These are phyloP conservation scores for Fusarium tanahbumbuense DNA, from an alignment of 2,329 filamentous ascomycete species.

Conservation along the genomic window DNA sequence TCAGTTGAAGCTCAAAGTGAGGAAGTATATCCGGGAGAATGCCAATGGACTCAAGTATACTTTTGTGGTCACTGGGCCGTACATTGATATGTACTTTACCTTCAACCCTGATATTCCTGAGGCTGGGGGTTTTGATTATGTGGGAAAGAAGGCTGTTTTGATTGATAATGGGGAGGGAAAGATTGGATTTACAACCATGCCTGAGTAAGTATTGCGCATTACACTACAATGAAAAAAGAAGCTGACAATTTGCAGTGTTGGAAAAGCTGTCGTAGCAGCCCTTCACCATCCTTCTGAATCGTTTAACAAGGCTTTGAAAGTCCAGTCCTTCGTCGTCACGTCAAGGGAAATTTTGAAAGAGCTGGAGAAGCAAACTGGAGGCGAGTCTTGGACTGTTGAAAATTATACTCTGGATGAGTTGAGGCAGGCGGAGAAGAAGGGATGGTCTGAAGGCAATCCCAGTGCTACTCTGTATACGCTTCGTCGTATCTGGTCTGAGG, in stretches of 20 bases:
- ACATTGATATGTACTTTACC: conserved; percentile 70
- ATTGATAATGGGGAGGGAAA: conserved; percentile 70
- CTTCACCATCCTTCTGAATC: conserved; percentile 67
- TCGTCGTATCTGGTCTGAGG: conserved; percentile 77
- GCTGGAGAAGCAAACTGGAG: conserved; percentile 73
- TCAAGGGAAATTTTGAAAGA: conserved; percentile 72
- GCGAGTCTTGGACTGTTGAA: conserved; percentile 56
- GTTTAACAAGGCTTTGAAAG: conserved; percentile 68
- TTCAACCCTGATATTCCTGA: conserved; percentile 47
- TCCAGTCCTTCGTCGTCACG: conserved; percentile 78
- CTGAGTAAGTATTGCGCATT: conserved; percentile 65
- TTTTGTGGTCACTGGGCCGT: conserved; percentile 77
- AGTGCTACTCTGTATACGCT: conserved; percentile 69
- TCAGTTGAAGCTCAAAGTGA: conserved; percentile 76
- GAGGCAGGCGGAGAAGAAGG: conserved; percentile 66
- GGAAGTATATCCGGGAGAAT: conserved; percentile 67
- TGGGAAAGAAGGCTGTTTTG: conserved; percentile 67
- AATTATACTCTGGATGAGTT: conserved; percentile 61
- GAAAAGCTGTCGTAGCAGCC: conserved; percentile 72
- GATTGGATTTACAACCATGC: conserved; percentile 77
- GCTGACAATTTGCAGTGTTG: conserved; percentile 62
- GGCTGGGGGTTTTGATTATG: conserved; percentile 69
- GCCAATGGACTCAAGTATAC: conserved; percentile 68
- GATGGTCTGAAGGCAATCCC: conserved; percentile 65
- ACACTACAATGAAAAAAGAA: too few species aligned